A percentile compares a stretch with the other conserved stretches of the same genome.
Conservation (phyloP, 345 rosid species). For the Laguncularia racemosa region DNA sequence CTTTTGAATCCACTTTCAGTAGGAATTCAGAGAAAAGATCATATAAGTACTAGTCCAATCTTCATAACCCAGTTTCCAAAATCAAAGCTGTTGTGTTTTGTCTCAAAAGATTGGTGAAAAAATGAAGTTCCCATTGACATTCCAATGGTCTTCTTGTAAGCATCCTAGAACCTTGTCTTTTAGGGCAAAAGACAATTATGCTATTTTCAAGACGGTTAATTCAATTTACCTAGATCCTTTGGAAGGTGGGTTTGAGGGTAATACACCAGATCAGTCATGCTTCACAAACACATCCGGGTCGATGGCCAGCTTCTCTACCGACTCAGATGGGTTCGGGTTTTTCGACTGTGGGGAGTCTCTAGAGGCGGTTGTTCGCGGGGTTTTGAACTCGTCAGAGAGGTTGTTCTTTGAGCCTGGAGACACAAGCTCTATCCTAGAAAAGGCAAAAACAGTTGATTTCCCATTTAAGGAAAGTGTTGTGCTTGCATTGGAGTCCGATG, state of each 20-base stretch:
- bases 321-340: conserved; percentile 12
- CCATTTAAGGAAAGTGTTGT: conserved; percentile 51
- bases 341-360: conserved; percentile 19
- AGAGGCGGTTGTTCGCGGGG: conserved; percentile 50
- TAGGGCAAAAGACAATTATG: conserved; percentile 26
- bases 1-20: no score
- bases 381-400: conserved; percentile 51
- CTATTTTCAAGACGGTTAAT: conserved; percentile 69
- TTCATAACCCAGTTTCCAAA: not conserved
- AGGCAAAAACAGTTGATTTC: conserved; percentile 20
- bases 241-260: conserved; percentile 1
- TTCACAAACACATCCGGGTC: conserved; percentile 41
- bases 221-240: conserved; percentile 45
- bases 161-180: conserved; percentile 59
- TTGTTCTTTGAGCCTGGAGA: conserved; percentile 60
- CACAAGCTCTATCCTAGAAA: conserved; percentile 61
- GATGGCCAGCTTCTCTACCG: conserved; percentile 21
- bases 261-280: conserved; percentile 30
- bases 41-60: not conserved
- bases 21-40: not conserved
- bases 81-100: not conserved
- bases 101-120: conserved; percentile 16
- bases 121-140: conserved; percentile 32
- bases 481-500: conserved; percentile 63
- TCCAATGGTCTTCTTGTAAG: conserved; percentile 51